Evolutionary conservation across 768 basidiomycete genomes (phyloP), one percentile per base, ranked within the genome.

Genomic region (Inosperma sp.): DNA sequence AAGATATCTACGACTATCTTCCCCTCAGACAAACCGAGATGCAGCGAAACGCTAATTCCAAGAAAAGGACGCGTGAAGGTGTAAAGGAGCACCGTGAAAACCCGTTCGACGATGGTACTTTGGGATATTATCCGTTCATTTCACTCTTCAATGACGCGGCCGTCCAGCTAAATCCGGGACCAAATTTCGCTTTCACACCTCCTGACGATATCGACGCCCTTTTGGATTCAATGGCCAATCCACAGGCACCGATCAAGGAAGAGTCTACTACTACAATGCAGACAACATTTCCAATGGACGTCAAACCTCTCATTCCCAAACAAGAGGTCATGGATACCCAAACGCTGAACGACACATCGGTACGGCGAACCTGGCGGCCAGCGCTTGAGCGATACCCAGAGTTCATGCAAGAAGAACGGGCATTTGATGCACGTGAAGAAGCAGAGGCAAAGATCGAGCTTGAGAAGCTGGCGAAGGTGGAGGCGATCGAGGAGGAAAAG

Each of bases 61-160:
- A 79, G 62, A 83, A 79, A 59, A 76, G 78, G 30, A 68, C 75
- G n/a, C 78, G 79, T 49, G 80, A 83, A 62, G 83, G 81, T 43
- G 81, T 83, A 40, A 82, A 84, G 46, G 83, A 88, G 59, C 85
- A 86, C 62, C 77, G 78, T 52, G 87, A 90, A 68, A 93, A 93
- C 55, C 80, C 80, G 3, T 89, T 92, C 60, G 93, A 99, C 65
- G 96, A 99, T 65, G 96, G 95, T 16, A 84, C 87, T 16, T 71
- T 96, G 5, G 96, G 96, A 1, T 99, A 99, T 68, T 98, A 93
- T 65, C 93, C 95, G 0, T 85, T 97, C 71, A 81, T 96, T 56
- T 95, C 92, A 4, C 74, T 95, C 30, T 99, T 92, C 73, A 94
- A 93, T 60, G 85, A 86, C 53, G 95, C 91, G 0, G 80, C 82